A percentile compares a stretch with the other conserved stretches of the same genome.
These are phyloP conservation scores for Tolypocladium inflatum DNA, from an alignment of 2,329 filamentous ascomycete species.

Conservation along the genomic window DNA sequence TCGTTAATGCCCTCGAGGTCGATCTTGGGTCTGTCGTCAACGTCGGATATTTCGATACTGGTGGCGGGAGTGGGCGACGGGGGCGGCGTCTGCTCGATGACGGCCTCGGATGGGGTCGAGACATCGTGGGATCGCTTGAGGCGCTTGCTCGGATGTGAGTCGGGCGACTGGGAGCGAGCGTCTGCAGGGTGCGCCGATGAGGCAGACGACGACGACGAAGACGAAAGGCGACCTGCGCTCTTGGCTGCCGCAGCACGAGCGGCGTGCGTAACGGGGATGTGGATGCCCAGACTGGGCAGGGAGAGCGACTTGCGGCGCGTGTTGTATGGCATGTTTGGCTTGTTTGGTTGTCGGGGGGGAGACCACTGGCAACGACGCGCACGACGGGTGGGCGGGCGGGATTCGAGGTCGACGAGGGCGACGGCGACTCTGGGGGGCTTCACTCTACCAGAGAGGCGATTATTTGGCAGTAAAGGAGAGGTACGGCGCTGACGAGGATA, in stretches of 20 bases:
- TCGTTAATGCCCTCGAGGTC: conserved; percentile 83
- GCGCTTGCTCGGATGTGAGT: conserved; percentile 49
- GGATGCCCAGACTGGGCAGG: conserved; percentile 84
- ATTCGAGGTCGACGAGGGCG: not conserved
- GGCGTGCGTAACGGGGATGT: conserved; percentile 61
- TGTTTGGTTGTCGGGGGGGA: conserved; percentile 1
- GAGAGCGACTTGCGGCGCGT: conserved; percentile 94
- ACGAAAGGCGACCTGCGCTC: conserved; percentile 18
- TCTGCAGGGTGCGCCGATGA: conserved; percentile 12
- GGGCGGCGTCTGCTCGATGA: conserved; percentile 68
- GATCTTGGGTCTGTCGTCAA: conserved; percentile 16
- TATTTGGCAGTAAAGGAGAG: not conserved
- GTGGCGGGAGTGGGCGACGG: conserved; percentile 24
- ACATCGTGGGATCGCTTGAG: conserved; percentile 68
- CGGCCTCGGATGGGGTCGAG: conserved; percentile 49
- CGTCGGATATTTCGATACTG: conserved; percentile 17
- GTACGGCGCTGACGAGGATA: not conserved
- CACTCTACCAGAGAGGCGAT: not conserved
- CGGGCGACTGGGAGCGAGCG: conserved; percentile 18
- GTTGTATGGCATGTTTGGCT: conserved; percentile 73
- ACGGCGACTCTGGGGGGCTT: not conserved
- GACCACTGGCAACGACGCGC: conserved; percentile 2
- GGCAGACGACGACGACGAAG: conserved; percentile 15
- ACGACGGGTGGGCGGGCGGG: not conserved
- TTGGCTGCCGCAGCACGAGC: conserved; percentile 44